Evolutionary conservation across 257 asterid genomes (phyloP).

Genomic region (Nicotiana otophora): DNA sequence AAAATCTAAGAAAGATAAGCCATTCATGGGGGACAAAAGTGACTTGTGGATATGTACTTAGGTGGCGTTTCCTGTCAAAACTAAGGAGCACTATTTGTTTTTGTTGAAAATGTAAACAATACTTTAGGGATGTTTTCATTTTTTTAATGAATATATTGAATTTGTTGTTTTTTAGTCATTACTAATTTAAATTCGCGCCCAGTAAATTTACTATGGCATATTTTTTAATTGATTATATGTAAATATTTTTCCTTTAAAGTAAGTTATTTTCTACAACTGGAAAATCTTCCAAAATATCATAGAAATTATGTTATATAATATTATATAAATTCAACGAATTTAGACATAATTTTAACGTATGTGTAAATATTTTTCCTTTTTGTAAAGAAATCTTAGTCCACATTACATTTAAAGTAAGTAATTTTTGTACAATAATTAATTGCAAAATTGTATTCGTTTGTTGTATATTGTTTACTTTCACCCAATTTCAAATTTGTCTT

Average conservation of each 20-base stretch:
- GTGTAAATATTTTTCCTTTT: background rate
- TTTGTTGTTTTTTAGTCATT: background rate
- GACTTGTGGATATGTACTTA: background rate
- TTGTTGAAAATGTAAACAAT: too few species aligned
- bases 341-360: background rate
- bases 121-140: too few species aligned
- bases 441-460: background rate
- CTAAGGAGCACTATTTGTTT: background rate
- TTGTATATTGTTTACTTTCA: too few species aligned
- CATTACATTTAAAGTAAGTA: background rate
- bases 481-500: too few species aligned
- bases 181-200: background rate
- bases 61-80: background rate
- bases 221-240: too few species aligned
- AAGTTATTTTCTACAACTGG: too few species aligned
- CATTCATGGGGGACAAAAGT: background rate
- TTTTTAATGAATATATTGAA: too few species aligned
- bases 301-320: too few species aligned
- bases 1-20: slow-evolving; percentile 23
- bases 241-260: too few species aligned
- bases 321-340: too few species aligned
- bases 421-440: background rate
- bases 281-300: too few species aligned
- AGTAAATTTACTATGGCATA: background rate
- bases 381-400: background rate